A percentile compares a stretch with the other conserved stretches of the same genome.
phyloP scores from a whole-genome alignment of 2,329 filamentous ascomycete genomes.

The Xylaria multiplex region DNA sequence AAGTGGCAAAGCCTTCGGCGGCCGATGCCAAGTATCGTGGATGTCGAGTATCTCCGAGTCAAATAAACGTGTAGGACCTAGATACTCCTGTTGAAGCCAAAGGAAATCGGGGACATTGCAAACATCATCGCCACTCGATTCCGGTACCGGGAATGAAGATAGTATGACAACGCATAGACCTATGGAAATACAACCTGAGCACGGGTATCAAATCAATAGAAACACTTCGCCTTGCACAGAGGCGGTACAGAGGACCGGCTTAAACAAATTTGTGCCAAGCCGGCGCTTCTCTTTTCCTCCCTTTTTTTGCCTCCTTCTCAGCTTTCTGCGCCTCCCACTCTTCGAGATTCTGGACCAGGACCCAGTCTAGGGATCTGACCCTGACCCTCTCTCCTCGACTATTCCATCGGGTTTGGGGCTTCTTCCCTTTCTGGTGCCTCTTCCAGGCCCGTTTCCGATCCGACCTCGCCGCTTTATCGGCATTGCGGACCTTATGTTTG shows the following conservation, averaged over 20 bases:
- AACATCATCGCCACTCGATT: no score
- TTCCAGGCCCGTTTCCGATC: slow-evolving; percentile 44
- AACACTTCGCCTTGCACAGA: background rate
- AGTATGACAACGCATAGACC: background rate
- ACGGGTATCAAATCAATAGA: background rate
- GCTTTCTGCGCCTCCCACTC: slow-evolving; percentile 37
- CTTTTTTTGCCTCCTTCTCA: slow-evolving; percentile 37
- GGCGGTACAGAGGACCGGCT: background rate
- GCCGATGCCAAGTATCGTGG: background rate
- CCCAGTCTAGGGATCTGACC: slow-evolving; percentile 37
- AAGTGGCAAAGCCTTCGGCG: no score
- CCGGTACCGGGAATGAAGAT: background rate
- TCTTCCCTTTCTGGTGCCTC: slow-evolving; percentile 42
- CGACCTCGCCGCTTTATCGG: slow-evolving; percentile 35
- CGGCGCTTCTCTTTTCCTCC: slow-evolving; percentile 23
- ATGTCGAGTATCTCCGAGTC: background rate
- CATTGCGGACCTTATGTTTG: slow-evolving; percentile 38
- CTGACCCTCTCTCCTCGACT: slow-evolving; percentile 29
- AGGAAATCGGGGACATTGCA: background rate
- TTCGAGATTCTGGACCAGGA: slow-evolving; percentile 38
- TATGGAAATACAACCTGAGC: background rate
- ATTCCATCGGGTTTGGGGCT: slow-evolving; percentile 31
- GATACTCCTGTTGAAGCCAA: background rate
- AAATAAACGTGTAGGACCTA: background rate
- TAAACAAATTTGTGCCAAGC: background rate